Percentiles rank a stretch among this genome's conserved stretches.
phyloP scores from a whole-genome alignment of 2,329 filamentous ascomycete species.

The Biscogniauxia sp. region DNA sequence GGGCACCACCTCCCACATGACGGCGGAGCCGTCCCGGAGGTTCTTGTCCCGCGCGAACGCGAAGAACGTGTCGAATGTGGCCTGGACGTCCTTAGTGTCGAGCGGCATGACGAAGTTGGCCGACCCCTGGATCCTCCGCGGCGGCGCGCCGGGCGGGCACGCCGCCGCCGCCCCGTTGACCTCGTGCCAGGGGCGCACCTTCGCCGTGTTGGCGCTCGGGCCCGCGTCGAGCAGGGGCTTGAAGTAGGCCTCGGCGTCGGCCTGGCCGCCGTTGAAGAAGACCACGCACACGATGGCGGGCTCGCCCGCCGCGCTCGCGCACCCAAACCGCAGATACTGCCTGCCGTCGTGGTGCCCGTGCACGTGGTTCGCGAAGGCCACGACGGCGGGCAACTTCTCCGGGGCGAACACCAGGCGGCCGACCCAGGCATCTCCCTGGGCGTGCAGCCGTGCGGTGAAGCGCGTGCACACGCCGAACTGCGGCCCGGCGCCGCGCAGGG shows the following conservation, averaged over 20 bases:
- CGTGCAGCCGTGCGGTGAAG: conserved; percentile 35
- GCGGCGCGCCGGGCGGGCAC: conserved; percentile 16
- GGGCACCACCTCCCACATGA: conserved; percentile 43
- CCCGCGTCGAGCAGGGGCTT: conserved; percentile 37
- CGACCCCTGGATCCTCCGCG: conserved; percentile 39
- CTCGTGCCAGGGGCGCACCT: conserved; percentile 40
- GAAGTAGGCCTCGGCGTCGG: conserved; percentile 36
- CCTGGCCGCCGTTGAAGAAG: conserved; percentile 37
- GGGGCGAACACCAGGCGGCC: conserved; percentile 28
- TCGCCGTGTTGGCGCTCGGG: conserved; percentile 33
- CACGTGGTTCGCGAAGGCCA: conserved; percentile 32
- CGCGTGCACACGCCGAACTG: conserved; percentile 44
- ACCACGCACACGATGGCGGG: conserved; percentile 29
- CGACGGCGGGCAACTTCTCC: conserved; percentile 27
- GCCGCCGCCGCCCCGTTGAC: conserved; percentile 42
- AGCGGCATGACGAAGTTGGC: conserved; percentile 44
- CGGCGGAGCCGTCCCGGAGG: conserved; percentile 29
- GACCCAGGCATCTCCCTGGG: conserved; percentile 33
- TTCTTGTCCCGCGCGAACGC: conserved; percentile 20
- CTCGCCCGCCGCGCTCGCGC: conserved; percentile 3
- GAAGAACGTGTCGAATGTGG: conserved; percentile 32
- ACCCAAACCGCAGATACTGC: neutral
- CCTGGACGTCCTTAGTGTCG: conserved; percentile 31
- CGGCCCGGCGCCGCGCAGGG: conserved; percentile 38
- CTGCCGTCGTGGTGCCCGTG: conserved; percentile 18